Percentiles rank a stretch among this genome's conserved stretches.
phyloP scores from a whole-genome alignment of 2,329 filamentous ascomycete genomes.

The Epichloe amarillans region DNA sequence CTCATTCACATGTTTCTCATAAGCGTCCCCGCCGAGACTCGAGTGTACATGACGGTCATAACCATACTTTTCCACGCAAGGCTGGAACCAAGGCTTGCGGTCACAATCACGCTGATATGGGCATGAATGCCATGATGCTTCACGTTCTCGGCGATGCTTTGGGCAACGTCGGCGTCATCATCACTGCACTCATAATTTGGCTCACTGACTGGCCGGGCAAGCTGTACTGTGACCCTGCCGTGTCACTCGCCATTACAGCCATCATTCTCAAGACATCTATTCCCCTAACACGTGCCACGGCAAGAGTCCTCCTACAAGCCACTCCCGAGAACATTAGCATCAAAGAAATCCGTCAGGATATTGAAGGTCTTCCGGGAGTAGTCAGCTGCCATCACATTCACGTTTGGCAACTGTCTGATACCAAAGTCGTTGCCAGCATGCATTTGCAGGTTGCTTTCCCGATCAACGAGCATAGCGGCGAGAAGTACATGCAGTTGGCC shows the following conservation, averaged over 20 bases:
- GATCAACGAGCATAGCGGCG: slow-evolving; percentile 65
- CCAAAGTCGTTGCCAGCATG: slow-evolving; percentile 83
- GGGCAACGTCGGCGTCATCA: slow-evolving; percentile 76
- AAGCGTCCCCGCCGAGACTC: slow-evolving; percentile 30
- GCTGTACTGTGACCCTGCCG: slow-evolving; percentile 79
- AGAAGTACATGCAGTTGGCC: slow-evolving; percentile 83
- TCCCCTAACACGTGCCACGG: slow-evolving; percentile 65
- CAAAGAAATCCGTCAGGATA: slow-evolving; percentile 85
- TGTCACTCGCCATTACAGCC: slow-evolving; percentile 86
- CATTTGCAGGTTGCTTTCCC: slow-evolving; percentile 89
- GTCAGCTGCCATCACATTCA: slow-evolving; percentile 90
- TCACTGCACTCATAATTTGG: slow-evolving; percentile 81
- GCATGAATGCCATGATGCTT: slow-evolving; percentile 78
- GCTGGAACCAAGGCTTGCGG: slow-evolving; percentile 47
- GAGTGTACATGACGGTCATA: slow-evolving; percentile 55
- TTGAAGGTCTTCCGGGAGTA: slow-evolving; percentile 71
- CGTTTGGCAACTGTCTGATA: slow-evolving; percentile 94
- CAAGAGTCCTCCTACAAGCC: slow-evolving; percentile 84
- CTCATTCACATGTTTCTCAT: slow-evolving; percentile 10
- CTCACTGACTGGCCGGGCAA: slow-evolving; percentile 69
- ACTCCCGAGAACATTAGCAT: slow-evolving; percentile 81
- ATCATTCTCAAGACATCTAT: slow-evolving; percentile 63
- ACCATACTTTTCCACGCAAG: slow-evolving; percentile 64
- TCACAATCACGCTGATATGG: slow-evolving; percentile 78
- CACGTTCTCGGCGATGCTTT: slow-evolving; percentile 73